These are phyloP conservation scores for Gloeopeniophorella convolvens DNA, from an alignment of 768 basidiomycete genomes.

Conservation along the genomic window DNA sequence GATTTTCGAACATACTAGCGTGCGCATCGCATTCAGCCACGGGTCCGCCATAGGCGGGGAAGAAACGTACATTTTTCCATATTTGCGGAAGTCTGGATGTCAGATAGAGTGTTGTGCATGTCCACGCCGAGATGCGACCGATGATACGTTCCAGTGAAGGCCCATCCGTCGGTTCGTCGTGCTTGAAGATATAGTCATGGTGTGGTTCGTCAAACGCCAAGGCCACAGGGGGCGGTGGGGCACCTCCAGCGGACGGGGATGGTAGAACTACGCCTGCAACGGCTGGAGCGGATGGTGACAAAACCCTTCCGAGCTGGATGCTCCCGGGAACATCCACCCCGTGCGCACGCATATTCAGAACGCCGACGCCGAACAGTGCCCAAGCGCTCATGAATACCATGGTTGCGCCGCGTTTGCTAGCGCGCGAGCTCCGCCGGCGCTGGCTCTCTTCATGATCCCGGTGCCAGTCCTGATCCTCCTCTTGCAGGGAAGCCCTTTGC, in stretches of 20 bases:
- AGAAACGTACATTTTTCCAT: constrained; percentile 88
- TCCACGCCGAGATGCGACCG: constrained; percentile 91
- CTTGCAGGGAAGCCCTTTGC: constrained; percentile 29
- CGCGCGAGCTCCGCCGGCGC: constrained; percentile 42
- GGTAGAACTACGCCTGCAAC: neutral
- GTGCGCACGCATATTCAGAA: constrained; percentile 33
- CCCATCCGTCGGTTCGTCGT: constrained; percentile 22
- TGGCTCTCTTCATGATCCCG: constrained; percentile 10
- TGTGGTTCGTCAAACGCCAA: constrained; percentile 11
- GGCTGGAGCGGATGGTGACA: constrained; percentile 25
- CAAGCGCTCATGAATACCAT: constrained; percentile 81
- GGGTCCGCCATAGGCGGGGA: neutral
- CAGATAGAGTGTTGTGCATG: constrained; percentile 87
- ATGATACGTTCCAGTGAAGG: constrained; percentile 52
- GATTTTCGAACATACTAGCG: constrained; percentile 80
- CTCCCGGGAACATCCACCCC: constrained; percentile 26
- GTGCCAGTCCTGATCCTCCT: constrained; percentile 7
- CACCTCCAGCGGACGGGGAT: neutral
- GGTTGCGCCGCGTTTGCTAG: constrained; percentile 62
- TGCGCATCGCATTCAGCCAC: constrained; percentile 1
- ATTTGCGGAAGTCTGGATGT: constrained; percentile 95
- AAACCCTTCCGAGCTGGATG: constrained; percentile 43
- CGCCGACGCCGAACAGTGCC: constrained; percentile 63
- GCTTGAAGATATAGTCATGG: neutral
- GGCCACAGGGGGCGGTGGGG: neutral